Base-by-base conservation (phyloP, 2,329 filamentous ascomycete species). In the Nothophaeocryptopus gaeumannii region DNA sequence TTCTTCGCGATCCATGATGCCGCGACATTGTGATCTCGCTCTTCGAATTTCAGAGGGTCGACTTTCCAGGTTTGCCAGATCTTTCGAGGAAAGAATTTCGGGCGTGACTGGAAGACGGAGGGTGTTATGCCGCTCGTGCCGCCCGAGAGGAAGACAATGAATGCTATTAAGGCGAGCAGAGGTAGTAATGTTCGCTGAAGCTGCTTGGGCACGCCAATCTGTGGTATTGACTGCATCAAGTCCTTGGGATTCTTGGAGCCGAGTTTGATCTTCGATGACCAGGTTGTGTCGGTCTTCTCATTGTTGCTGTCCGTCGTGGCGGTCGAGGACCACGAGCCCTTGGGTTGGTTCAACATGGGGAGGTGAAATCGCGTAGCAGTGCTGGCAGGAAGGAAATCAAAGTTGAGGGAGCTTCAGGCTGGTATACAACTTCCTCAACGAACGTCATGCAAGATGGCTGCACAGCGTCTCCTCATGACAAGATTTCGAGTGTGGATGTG, bases 41-140 rank as follows among this genome's bases (percentile, higher is more conserved):
- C 76, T 55, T 86, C 84, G 61, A 88, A 87, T 2, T 74, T 73
- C 31, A 87, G 72, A 2, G 85, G 82, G 54, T 84, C 78, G 26
- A 84, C 78, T 66, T 88, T 89, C 85, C 85, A 89, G 0, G 82
- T 85, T 67, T 89, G 85, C 85, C 85, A 89, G 58, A 89, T 85
- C 68, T 88, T 89, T 47, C 76, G 76, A 5, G 78, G 85, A 59
- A 83, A 88, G 59, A 46, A 64, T 44, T 51, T 47, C 55, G 53
- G 37, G 52, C 57, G 49, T 29, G 45, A 26, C 39, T 67, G 63
- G 42, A 50, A 53, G 39, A 55, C 39, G 16, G 38, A 38, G 16
- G 59, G 47, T 26, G 46, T 38, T 37, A 51, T 33, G 34, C 50
- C 51, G 13, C 51, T 45, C 20, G 51, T 47, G 43, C 63, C 42